Base-by-base conservation (phyloP, 2,329 filamentous ascomycete genomes). In the Niveomyces coronatus region DNA sequence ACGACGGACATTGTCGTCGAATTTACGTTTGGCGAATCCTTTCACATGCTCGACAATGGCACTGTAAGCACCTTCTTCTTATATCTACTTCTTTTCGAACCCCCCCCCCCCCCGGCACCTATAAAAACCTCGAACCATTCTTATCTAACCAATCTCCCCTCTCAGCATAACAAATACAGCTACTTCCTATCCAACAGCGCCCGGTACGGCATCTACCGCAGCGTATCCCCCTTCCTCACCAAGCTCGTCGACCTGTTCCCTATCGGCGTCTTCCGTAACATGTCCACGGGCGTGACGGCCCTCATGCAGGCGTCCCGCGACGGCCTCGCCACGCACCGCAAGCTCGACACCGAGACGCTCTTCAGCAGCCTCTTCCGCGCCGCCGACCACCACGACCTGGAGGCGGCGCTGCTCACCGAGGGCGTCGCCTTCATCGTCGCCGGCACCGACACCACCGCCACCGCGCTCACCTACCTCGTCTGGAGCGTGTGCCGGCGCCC, bases 381-480 rank as follows among this genome's bases (percentile, higher is more conserved):
- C 6, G 52, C 58, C 16, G 52, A 52, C 2, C 44, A 47, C 4
- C 41, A 42, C 11, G n/a, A 53, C 8, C 30, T 44, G 1, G 46
- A 43, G 6, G 13, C 44, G 1, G 62, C 69, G 19, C 54, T 69
- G 2, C 38, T 47, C 3, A 44, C 47, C 11, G 61, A 69, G 30
- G 67, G 67, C 0, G 53, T 56, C 5, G 47, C 44, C 0, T 68
- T 66, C 42, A 72, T 74, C 35, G 39, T 67, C 5, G 71, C 68
- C 1, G 70, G 70, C 2, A 68, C 59, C 28, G 69, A 73, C 40
- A 74, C 70, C 0, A 72, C 70, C 0, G 63, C 69, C 1, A 57
- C 61, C 10, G 65, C 65, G 0, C 42, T 74, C 32, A 73, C 68
- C 0, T 73, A 70, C 37, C 48, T 68, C 0, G 46, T 64, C 7